Percentiles rank a stretch among this genome's conserved stretches.
Evolutionary conservation across 495 filamentous ascomycete genomes (phyloP).

Genomic region (Penicillium silybi): DNA sequence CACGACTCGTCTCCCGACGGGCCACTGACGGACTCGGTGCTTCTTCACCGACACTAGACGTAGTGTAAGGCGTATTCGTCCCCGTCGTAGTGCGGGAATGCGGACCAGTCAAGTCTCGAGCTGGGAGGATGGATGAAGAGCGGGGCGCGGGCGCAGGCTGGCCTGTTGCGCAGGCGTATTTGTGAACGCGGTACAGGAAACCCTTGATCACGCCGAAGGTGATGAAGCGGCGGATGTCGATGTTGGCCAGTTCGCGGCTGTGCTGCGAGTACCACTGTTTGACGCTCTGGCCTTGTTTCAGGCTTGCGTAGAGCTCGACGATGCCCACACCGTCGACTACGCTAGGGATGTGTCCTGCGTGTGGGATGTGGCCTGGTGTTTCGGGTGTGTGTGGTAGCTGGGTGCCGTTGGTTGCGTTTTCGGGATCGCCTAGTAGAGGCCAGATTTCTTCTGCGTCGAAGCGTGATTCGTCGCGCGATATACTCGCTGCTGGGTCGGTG

Average conservation of each 20-base stretch:
- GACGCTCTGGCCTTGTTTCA: constrained; percentile 73
- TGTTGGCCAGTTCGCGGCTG: constrained; percentile 57
- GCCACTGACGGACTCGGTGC: constrained; percentile 14
- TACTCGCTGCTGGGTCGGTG: constrained; percentile 15
- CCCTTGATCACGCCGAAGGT: constrained; percentile 96
- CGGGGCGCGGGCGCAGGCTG: constrained; percentile 30
- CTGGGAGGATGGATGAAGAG: constrained; percentile 18
- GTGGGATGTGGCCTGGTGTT: background rate
- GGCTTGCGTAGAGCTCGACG: constrained; percentile 66
- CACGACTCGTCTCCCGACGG: constrained; percentile 14
- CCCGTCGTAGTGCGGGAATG: constrained; percentile 37
- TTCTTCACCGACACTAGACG: constrained; percentile 37
- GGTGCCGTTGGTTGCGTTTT: constrained; percentile 16
- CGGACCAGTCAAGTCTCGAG: constrained; percentile 20
- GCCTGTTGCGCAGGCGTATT: constrained; percentile 69
- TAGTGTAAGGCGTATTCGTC: constrained; percentile 32
- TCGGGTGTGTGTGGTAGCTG: background rate
- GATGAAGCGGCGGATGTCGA: constrained; percentile 87
- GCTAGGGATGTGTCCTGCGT: constrained; percentile 5
- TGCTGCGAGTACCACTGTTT: constrained; percentile 77
- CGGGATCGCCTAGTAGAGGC: constrained; percentile 33
- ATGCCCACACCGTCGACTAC: constrained; percentile 41
- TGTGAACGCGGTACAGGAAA: constrained; percentile 89
- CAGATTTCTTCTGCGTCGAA: constrained; percentile 43
- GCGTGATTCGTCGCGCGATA: constrained; percentile 22